phyloP scores from a whole-genome alignment of 106 monocot genomes.

The Acorus calamus region DNA sequence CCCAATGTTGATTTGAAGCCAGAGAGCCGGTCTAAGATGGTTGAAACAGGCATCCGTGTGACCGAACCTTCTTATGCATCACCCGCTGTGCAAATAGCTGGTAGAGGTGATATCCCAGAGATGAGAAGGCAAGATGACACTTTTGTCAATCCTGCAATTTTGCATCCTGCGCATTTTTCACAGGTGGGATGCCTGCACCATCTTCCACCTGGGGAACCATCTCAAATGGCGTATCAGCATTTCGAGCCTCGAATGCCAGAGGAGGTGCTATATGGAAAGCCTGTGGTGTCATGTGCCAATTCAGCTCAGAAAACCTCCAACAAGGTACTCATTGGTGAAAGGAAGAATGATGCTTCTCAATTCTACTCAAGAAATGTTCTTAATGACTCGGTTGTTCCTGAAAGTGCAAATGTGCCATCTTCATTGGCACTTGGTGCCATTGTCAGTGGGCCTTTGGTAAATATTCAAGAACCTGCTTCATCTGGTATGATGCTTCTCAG shows the following conservation, averaged over 20 bases:
- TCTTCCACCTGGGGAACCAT: not conserved
- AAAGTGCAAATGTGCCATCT: not conserved
- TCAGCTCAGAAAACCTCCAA: not conserved
- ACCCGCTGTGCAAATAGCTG: too few relatives aligned
- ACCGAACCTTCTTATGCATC: too few relatives aligned
- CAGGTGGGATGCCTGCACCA: not conserved
- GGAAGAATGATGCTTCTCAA: slow-evolving; percentile 1
- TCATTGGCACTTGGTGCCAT: not conserved
- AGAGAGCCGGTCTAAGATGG: not conserved
- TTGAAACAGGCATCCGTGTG: not conserved
- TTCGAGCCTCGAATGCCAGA: slow-evolving; percentile 12
- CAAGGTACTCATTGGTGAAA: not conserved
- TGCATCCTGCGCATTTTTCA: not conserved
- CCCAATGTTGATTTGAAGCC: not conserved
- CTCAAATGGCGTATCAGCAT: not conserved
- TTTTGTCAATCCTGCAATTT: slow-evolving; percentile 1
- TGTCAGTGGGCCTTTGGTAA: not conserved
- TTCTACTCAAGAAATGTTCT: slow-evolving; percentile 1
- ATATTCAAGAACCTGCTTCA: not conserved
- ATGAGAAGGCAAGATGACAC: not conserved
- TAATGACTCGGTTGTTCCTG: not conserved
- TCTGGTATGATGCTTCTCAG: not conserved
- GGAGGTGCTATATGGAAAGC: slow-evolving; percentile 2
- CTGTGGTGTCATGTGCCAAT: not conserved
- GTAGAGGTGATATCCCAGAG: too few relatives aligned